A percentile compares a stretch with the other conserved stretches of the same genome.
These are phyloP conservation scores for Eucalyptus pauciflora DNA, from an alignment of 345 rosid species.

Conservation along the genomic window DNA sequence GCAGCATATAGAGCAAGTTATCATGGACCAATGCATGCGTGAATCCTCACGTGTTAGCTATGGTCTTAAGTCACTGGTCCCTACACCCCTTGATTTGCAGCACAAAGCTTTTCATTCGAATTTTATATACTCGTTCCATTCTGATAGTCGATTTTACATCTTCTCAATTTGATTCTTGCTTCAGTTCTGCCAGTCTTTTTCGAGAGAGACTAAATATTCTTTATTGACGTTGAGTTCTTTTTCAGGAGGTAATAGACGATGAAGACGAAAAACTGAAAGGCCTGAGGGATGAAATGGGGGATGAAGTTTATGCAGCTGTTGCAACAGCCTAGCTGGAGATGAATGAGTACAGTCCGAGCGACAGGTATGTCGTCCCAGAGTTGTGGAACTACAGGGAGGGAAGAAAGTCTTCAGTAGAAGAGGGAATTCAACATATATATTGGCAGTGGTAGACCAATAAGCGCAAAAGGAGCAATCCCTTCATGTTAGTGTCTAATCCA, in stretches of 20 bases:
- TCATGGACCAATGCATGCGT: neutral
- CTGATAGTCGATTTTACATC: neutral
- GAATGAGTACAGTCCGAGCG: slow-evolving; percentile 47
- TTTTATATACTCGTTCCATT: neutral
- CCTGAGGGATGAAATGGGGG: slow-evolving; percentile 32
- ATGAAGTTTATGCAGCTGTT: slow-evolving; percentile 37
- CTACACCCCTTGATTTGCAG: neutral
- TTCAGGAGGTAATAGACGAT: slow-evolving; percentile 31
- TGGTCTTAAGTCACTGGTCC: neutral
- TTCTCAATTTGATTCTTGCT: neutral
- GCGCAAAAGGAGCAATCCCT: neutral
- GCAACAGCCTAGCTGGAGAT: slow-evolving; percentile 26
- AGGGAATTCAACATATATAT: slow-evolving; percentile 9
- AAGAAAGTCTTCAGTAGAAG: slow-evolving; percentile 35
- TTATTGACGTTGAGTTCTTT: neutral
- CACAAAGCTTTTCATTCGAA: neutral
- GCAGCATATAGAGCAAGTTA: neutral
- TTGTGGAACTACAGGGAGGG: slow-evolving; percentile 39
- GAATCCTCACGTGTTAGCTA: neutral
- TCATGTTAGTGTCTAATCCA: neutral
- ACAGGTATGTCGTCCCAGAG: slow-evolving; percentile 40
- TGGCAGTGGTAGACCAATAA: neutral
- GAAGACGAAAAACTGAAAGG: slow-evolving; percentile 37
- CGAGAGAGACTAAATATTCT: neutral
- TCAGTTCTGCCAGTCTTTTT: neutral